phyloP scores from a whole-genome alignment of 2,329 filamentous ascomycete species.

The Diaporthe sp. region DNA sequence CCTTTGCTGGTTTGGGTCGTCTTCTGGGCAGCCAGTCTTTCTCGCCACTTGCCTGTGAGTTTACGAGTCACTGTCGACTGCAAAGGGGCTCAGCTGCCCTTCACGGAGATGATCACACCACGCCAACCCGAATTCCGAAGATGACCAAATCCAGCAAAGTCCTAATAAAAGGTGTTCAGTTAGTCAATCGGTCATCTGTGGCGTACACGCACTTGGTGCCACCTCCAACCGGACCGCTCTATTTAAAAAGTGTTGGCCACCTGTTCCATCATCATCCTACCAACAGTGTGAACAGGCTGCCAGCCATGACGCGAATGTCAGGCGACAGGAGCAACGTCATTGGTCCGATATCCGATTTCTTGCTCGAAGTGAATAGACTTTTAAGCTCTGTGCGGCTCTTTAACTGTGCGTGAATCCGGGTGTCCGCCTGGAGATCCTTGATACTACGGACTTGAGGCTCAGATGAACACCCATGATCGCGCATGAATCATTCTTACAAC shows the following conservation, averaged over 20 bases:
- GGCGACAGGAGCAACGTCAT: neutral
- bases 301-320: neutral
- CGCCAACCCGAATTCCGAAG: neutral
- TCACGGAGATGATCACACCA: neutral
- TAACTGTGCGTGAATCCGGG: neutral
- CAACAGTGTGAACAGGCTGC: neutral
- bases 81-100: neutral
- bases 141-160: neutral
- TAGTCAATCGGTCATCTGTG: constrained; percentile 1
- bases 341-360: neutral
- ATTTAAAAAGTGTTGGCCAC: neutral
- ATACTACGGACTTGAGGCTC: neutral
- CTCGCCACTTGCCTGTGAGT: neutral
- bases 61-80: neutral
- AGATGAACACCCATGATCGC: neutral
- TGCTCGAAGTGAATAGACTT: neutral
- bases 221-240: constrained; percentile 5
- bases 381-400: constrained; percentile 5
- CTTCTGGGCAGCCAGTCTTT: neutral
- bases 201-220: neutral
- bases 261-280: neutral
- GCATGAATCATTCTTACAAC: neutral
- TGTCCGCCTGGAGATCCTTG: neutral
- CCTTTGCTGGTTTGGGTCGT: neutral
- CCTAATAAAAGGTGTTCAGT: neutral